These are phyloP conservation scores for Sungouiozyma intestinalis DNA, from an alignment of 805 yeast genomes.

Conservation along the genomic window DNA sequence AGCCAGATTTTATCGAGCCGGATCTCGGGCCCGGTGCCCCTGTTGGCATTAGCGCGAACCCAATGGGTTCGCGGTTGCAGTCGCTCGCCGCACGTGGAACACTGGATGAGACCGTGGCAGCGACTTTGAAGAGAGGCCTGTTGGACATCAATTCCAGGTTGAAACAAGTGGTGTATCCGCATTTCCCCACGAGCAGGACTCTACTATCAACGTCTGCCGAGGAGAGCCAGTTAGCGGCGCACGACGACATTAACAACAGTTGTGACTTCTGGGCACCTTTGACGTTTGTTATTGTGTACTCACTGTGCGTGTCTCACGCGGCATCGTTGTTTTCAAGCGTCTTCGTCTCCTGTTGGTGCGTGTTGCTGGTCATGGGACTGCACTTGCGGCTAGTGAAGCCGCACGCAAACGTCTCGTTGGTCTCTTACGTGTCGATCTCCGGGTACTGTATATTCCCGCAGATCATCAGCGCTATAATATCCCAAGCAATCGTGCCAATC, in stretches of 20 bases:
- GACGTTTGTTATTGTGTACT: constrained; percentile 21
- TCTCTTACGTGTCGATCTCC: constrained; percentile 24
- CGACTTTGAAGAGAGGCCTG: constrained; percentile 25
- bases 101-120: constrained; percentile 22
- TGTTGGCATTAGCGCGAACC: neutral
- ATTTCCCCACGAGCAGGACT: constrained; percentile 14
- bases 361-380: constrained; percentile 20
- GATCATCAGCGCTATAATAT: constrained; percentile 18
- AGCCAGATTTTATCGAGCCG: constrained; percentile 23
- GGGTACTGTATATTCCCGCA: constrained; percentile 29
- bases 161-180: constrained; percentile 27
- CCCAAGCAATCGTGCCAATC: constrained; percentile 21
- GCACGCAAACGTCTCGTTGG: constrained; percentile 15
- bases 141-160: constrained; percentile 23
- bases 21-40: constrained; percentile 3
- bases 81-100: constrained; percentile 18
- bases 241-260: constrained; percentile 9
- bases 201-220: constrained; percentile 2
- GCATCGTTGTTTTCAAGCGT: constrained; percentile 24
- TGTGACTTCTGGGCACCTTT: constrained; percentile 31
- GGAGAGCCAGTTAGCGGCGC: constrained; percentile 1
- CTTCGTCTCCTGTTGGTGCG: constrained; percentile 25
- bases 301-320: constrained; percentile 25
- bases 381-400: constrained; percentile 24
- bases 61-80: neutral